Conservation (phyloP, 2,329 filamentous ascomycete species). For the Fusarium beomiforme region DNA sequence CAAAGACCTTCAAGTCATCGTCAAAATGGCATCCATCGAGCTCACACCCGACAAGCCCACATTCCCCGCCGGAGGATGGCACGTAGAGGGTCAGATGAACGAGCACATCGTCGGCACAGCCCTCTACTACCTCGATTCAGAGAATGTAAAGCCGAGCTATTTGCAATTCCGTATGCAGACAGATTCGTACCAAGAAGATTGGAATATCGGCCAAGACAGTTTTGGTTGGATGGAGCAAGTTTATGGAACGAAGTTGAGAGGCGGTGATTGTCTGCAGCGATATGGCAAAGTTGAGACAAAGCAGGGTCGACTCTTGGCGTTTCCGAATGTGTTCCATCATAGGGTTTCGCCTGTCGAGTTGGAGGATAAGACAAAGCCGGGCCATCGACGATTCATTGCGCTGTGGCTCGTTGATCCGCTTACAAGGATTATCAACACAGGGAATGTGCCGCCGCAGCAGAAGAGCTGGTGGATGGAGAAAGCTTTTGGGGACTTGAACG, state of each 20-base stretch:
- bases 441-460: slow-evolving; percentile 49
- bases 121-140: slow-evolving; percentile 39
- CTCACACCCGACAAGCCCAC: slow-evolving; percentile 36
- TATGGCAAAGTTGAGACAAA: slow-evolving; percentile 35
- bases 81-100: slow-evolving; percentile 43
- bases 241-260: neutral
- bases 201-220: neutral
- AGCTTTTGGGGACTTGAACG: neutral
- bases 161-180: slow-evolving; percentile 37
- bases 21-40: slow-evolving; percentile 60
- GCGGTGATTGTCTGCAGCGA: slow-evolving; percentile 3
- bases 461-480: slow-evolving; percentile 44
- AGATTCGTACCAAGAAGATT: neutral
- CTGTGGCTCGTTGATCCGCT: slow-evolving; percentile 65
- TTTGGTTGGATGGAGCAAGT: slow-evolving; percentile 26
- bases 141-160: slow-evolving; percentile 33
- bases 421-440: slow-evolving; percentile 47
- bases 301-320: slow-evolving; percentile 25
- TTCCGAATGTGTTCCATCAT: slow-evolving; percentile 38
- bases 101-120: slow-evolving; percentile 45
- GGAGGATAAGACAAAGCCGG: slow-evolving; percentile 56
- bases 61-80: slow-evolving; percentile 31
- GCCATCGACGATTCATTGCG: slow-evolving; percentile 62
- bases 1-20: slow-evolving; percentile 62
- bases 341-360: slow-evolving; percentile 54